Base-by-base conservation (phyloP, 2,329 filamentous ascomycete species). In the Neoarthrinium moseri region DNA sequence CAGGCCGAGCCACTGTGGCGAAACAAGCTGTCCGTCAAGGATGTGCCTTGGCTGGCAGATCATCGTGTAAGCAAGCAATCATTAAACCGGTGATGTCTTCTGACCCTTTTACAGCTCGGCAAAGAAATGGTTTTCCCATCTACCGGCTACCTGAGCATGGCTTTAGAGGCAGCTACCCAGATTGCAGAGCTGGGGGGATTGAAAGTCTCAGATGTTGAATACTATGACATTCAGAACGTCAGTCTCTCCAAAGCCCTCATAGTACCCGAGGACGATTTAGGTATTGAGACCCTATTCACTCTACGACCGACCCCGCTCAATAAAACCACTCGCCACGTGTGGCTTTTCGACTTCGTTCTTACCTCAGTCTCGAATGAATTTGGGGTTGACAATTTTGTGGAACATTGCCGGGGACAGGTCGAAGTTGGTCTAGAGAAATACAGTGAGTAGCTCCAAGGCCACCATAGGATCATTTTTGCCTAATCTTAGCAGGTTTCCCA, bases 371-470 rank as follows among this genome's bases (percentile, higher is more conserved):
- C 42, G 6, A n/a, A 22, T 4, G 34, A 45, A 12, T 29, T n/a
- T n/a, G n/a, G n/a, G n/a, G n/a, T n/a, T n/a, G n/a, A n/a, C n/a
- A n/a, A n/a, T n/a, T 55, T 51, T 51, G 42, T 45, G 2, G 45
- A 55, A 18, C 53, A 55, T 33, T 51, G 53, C 29, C 40, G 39
- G 4, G 53, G 53, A 1, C 17, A 10, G 1, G 33, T 53, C 10
- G 51, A 32, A 17, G 15, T 49, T 10, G 47, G n/a, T n/a, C n/a
- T n/a, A n/a, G n/a, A n/a, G n/a, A n/a, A n/a, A n/a, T n/a, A n/a
- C n/a, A n/a, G n/a, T n/a, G n/a, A n/a, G n/a, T n/a, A n/a, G n/a
- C n/a, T n/a, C n/a, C n/a, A n/a, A n/a, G n/a, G n/a, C n/a, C n/a
- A n/a, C n/a, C n/a, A n/a, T n/a, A n/a, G n/a, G n/a, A n/a, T n/a